Evolutionary conservation across 768 basidiomycete genomes (phyloP).

Genomic region (Suillus luteus): DNA sequence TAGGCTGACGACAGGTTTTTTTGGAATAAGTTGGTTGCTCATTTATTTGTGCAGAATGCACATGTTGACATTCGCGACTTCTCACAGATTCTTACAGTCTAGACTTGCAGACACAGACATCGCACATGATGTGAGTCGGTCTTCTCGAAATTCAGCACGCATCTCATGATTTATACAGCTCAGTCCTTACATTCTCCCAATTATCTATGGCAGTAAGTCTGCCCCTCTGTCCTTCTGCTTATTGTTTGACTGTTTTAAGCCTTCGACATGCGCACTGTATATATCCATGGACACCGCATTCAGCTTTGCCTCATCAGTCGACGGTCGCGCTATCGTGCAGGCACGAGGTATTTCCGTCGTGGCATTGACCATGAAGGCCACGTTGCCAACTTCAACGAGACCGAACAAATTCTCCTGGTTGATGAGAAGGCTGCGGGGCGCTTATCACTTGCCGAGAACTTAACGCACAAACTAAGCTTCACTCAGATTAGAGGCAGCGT

Average conservation of each 20-base stretch:
- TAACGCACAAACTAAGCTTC: slow-evolving; percentile 72
- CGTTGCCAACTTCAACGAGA: slow-evolving; percentile 97
- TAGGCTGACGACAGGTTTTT: slow-evolving; percentile 97
- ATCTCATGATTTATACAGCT: slow-evolving; percentile 51
- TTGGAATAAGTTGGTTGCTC: slow-evolving; percentile 78
- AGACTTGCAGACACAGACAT: slow-evolving; percentile 60
- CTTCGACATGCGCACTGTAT: slow-evolving; percentile 77
- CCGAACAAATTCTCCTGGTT: slow-evolving; percentile 89
- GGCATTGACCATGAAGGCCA: slow-evolving; percentile 89
- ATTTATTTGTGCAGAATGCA: slow-evolving; percentile 4
- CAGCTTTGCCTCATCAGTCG: slow-evolving; percentile 89
- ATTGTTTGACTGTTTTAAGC: slow-evolving; percentile 47
- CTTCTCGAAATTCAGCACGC: background rate
- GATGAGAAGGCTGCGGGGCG: slow-evolving; percentile 54
- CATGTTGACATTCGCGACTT: slow-evolving; percentile 12
- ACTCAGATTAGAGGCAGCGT: slow-evolving; percentile 94
- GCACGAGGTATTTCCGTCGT: slow-evolving; percentile 95
- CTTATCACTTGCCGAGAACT: slow-evolving; percentile 45
- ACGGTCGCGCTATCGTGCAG: slow-evolving; percentile 91
- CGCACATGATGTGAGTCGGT: slow-evolving; percentile 62
- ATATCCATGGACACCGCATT: slow-evolving; percentile 77
- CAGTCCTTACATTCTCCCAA: slow-evolving; percentile 85
- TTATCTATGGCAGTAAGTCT: slow-evolving; percentile 91
- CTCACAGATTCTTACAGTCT: slow-evolving; percentile 52
- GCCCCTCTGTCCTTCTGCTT: background rate